Evolutionary conservation across 345 rosid species (phyloP).

Genomic region (Hirschfeldia incana): DNA sequence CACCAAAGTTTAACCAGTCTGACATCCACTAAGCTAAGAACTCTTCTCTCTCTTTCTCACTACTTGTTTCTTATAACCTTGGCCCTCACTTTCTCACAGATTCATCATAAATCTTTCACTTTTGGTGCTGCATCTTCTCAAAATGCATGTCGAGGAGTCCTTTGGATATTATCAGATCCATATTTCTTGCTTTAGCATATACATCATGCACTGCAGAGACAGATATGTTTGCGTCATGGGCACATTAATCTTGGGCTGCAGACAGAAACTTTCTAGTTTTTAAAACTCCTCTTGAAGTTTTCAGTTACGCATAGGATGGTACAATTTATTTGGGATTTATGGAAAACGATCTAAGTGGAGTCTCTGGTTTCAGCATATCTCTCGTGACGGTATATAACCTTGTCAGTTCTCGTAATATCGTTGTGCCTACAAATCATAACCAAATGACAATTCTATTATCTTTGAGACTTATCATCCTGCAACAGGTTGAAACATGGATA

Average conservation of each 20-base stretch:
- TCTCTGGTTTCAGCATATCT: neutral
- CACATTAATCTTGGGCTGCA: neutral
- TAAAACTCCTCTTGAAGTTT: neutral
- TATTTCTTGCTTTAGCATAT: slow-evolving; percentile 36
- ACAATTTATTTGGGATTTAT: neutral
- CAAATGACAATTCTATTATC: too few relatives aligned
- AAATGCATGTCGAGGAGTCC: slow-evolving; percentile 57
- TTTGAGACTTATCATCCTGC: too few relatives aligned
- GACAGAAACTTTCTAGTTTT: neutral
- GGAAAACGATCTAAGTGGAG: neutral
- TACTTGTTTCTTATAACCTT: neutral
- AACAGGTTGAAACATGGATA: too few relatives aligned
- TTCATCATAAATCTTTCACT: slow-evolving; percentile 41
- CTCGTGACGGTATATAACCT: too few relatives aligned
- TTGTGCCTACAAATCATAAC: too few relatives aligned
- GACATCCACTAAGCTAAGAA: too few relatives aligned
- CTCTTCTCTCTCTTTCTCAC: too few relatives aligned
- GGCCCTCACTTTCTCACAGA: slow-evolving; percentile 56
- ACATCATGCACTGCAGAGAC: slow-evolving; percentile 49
- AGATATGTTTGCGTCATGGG: too few relatives aligned
- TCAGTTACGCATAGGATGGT: neutral
- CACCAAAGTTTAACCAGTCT: too few relatives aligned
- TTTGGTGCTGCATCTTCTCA: slow-evolving; percentile 83
- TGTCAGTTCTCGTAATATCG: too few relatives aligned
- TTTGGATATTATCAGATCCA: slow-evolving; percentile 56